phyloP scores from a whole-genome alignment of 2,329 filamentous ascomycete genomes.

The Trichoderma gracile region DNA sequence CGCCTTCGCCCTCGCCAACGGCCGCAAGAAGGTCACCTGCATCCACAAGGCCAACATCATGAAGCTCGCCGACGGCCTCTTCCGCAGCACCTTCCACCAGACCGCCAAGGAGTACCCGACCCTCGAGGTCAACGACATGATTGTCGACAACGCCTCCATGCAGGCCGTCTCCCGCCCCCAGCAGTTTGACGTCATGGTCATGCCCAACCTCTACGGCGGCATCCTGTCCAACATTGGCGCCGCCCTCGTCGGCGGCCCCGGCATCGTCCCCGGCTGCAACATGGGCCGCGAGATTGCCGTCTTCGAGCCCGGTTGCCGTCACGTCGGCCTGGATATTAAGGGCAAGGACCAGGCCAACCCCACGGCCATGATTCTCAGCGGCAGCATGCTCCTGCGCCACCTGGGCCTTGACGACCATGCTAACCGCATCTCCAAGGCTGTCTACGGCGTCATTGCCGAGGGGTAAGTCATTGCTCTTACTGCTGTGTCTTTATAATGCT shows the following conservation, averaged over 20 bases:
- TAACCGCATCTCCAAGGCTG: conserved; percentile 92
- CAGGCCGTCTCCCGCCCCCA: conserved; percentile 94
- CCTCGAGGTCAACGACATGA: conserved; percentile 97
- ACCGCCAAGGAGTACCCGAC: conserved; percentile 94
- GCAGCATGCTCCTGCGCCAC: conserved; percentile 96
- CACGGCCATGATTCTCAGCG: conserved; percentile 90
- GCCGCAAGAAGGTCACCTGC: conserved; percentile 98
- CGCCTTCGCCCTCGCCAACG: conserved; percentile 96
- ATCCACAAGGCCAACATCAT: conserved; percentile 99
- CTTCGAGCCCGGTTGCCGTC: conserved; percentile 98
- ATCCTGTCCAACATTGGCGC: conserved; percentile 99
- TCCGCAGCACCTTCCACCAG: conserved; percentile 95
- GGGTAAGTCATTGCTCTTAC: conserved; percentile 75
- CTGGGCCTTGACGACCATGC: conserved; percentile 97
- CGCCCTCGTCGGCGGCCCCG: conserved; percentile 92
- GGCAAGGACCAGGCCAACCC: conserved; percentile 99
- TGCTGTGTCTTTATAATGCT: too few relatives aligned
- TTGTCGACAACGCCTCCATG: conserved; percentile 99
- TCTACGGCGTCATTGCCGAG: conserved; percentile 78
- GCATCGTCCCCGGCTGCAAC: conserved; percentile 97
- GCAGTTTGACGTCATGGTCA: conserved; percentile 99
- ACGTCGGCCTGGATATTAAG: conserved; percentile 99
- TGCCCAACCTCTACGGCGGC: conserved; percentile 98
- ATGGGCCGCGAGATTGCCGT: conserved; percentile 98
- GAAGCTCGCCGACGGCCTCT: conserved; percentile 98